Base-by-base conservation (phyloP, 2,329 filamentous ascomycete species). In the Penicillium sp. region DNA sequence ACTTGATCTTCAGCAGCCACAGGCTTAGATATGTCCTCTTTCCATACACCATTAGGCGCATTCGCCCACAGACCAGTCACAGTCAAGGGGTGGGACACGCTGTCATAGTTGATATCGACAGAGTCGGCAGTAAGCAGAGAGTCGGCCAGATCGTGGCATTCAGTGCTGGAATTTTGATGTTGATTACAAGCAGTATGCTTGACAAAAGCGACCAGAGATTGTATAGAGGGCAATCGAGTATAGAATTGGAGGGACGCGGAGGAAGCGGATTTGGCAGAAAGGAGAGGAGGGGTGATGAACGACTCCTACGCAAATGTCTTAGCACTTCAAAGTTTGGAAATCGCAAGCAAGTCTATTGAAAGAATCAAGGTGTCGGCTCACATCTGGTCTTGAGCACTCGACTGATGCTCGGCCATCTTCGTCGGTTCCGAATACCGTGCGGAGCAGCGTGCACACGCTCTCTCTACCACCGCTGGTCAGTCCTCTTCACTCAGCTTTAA, bases 81-180 rank as follows among this genome's bases (percentile, higher is more conserved):
- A 30, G 77, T 78, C 15, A 90, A 61, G 1, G 76, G 69, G 48
- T 82, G 75, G 2, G 81, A 80, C 40, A 77, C 77, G 15, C 76
- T 70, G 55, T 90, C 83, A 59, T 80, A 90, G 41, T 89, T 84
- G 30, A 95, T 69, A 59, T 95, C 88, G 7, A 95, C 54, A 13
- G 77, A 78, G 40, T 76, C 73, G 6, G 82, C 83, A 2, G 67
- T 66, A 1, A 58, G 52, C 22, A 83, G 58, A 15, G 62, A 58
- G 11, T 68, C 59, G 2, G 75, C 64, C 22, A 70, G 65, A 1
- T 67, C 53, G 12, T 65, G 59, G 57, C 84, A 88, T 12, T 64
- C 54, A 1, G 60, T 49, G 1, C 60, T 37, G 43, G 75, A 68
- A 6, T 56, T 52, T 11, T 43, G 22, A 15, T 3, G 31, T 1